phyloP scores from a whole-genome alignment of 495 filamentous ascomycete genomes.

The Platismatia glauca region DNA sequence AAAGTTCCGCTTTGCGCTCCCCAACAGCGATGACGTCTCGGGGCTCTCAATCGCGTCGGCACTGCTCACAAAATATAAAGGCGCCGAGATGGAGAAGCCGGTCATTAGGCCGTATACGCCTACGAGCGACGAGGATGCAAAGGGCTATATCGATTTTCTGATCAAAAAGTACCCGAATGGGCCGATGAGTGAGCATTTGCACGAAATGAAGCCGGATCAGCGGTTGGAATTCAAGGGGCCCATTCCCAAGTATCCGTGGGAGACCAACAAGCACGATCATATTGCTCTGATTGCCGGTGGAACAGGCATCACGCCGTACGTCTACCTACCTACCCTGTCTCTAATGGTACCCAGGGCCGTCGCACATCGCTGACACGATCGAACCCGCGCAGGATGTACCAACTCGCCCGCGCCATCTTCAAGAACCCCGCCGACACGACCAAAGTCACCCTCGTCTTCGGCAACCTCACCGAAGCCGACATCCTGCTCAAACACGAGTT shows the following conservation, averaged over 20 bases:
- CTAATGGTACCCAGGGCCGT: too few relatives aligned
- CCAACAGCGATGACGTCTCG: slow-evolving; percentile 69
- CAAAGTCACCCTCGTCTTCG: slow-evolving; percentile 55
- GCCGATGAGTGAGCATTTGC: slow-evolving; percentile 82
- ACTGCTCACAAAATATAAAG: slow-evolving; percentile 79
- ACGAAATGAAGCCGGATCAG: slow-evolving; percentile 72
- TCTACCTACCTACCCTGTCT: slow-evolving; percentile 29
- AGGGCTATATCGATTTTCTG: slow-evolving; percentile 77
- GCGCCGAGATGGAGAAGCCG: slow-evolving; percentile 65
- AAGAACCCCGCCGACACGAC: slow-evolving; percentile 53
- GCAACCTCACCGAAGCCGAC: slow-evolving; percentile 54
- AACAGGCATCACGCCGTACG: slow-evolving; percentile 78
- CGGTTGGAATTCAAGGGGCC: slow-evolving; percentile 86
- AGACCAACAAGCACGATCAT: slow-evolving; percentile 88
- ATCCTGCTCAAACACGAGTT: slow-evolving; percentile 50
- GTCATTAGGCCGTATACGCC: slow-evolving; percentile 90
- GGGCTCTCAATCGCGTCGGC: slow-evolving; percentile 76
- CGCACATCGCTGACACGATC: too few relatives aligned
- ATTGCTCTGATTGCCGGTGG: slow-evolving; percentile 89
- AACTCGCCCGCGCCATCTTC: slow-evolving; percentile 61
- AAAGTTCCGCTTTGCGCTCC: slow-evolving; percentile 52
- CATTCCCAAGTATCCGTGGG: slow-evolving; percentile 87
- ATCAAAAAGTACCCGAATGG: slow-evolving; percentile 86
- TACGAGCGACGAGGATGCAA: slow-evolving; percentile 67
- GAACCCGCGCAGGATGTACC: slow-evolving; percentile 50